Conservation (phyloP, 805 yeast genomes). For the Barnettozyma pratensis region DNA sequence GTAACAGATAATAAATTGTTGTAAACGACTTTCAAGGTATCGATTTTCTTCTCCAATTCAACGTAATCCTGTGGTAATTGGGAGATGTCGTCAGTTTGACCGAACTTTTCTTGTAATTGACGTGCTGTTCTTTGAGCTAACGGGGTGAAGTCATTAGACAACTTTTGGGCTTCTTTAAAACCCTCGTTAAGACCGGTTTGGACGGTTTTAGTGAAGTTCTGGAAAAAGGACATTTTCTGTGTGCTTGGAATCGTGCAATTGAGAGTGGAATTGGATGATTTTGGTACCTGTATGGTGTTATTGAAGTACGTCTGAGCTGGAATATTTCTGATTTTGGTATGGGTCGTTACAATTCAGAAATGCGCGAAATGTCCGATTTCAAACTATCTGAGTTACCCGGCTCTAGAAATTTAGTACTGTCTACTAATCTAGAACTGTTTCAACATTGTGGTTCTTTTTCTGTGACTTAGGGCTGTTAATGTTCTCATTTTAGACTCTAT, state of each 20-base stretch:
- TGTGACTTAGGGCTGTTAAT: no score
- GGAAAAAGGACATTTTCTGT: conserved; percentile 24
- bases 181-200: conserved; percentile 23
- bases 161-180: conserved; percentile 34
- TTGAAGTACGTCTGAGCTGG: no score
- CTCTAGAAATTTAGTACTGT: no score
- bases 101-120: conserved; percentile 57
- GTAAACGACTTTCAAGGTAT: conserved; percentile 66
- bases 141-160: conserved; percentile 44
- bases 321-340: no score
- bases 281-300: no score
- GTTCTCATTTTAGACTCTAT: no score
- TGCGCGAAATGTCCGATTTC: no score
- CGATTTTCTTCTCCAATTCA: conserved; percentile 64
- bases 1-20: conserved; percentile 50
- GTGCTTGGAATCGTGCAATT: not conserved
- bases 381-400: no score
- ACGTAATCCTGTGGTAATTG: conserved; percentile 73
- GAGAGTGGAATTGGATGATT: not conserved
- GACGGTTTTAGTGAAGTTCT: conserved; percentile 20
- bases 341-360: no score
- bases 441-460: no score
- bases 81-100: conserved; percentile 60
- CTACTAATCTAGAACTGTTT: no score
- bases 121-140: conserved; percentile 55